These are phyloP conservation scores for Rubroboletus satanas DNA, from an alignment of 768 basidiomycete genomes.

Conservation along the genomic window DNA sequence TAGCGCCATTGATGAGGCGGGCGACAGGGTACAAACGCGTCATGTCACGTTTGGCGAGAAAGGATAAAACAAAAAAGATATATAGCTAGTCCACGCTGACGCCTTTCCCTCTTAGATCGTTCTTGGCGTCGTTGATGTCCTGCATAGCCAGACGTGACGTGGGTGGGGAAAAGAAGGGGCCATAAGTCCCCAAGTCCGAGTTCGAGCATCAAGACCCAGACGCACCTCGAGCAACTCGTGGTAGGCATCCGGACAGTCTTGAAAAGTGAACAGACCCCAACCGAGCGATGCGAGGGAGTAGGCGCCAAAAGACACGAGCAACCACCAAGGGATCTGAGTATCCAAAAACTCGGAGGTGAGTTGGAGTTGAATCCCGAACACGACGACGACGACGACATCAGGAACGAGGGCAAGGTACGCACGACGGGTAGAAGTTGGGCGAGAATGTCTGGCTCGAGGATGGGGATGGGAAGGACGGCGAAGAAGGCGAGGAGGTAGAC, in stretches of 20 bases:
- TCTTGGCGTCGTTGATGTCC: slow-evolving; percentile 59
- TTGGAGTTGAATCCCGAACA: background rate
- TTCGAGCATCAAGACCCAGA: no score
- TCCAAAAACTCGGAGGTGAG: background rate
- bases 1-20: background rate
- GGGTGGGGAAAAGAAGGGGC: background rate
- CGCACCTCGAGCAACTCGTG: slow-evolving; percentile 51
- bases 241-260: slow-evolving; percentile 79
- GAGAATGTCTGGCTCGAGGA: slow-evolving; percentile 7
- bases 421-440: slow-evolving; percentile 16
- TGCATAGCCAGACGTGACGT: slow-evolving; percentile 20
- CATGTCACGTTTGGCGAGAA: background rate
- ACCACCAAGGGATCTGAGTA: slow-evolving; percentile 79
- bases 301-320: slow-evolving; percentile 74
- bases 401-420: no score
- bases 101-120: slow-evolving; percentile 55
- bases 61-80: background rate
- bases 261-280: slow-evolving; percentile 66
- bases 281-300: slow-evolving; percentile 77
- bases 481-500: slow-evolving; percentile 38
- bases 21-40: background rate
- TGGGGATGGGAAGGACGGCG: slow-evolving; percentile 13
- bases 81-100: slow-evolving; percentile 52
- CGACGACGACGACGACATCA: no score
- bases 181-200: background rate